Conservation (phyloP, 73 alveolate species). For the Paramecium sonneborni region DNA sequence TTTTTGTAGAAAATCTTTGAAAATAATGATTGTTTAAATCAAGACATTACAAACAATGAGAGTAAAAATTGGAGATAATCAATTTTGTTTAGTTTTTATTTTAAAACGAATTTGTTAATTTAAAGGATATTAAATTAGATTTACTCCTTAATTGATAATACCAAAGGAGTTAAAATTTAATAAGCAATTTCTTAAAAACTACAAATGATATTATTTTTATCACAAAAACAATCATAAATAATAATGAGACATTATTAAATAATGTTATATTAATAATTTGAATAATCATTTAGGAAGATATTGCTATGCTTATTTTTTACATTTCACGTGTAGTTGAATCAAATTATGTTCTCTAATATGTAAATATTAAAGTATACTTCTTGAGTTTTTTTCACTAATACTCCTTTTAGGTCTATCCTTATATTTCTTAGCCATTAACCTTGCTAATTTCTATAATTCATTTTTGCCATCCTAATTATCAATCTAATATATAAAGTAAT, state of each 20-base stretch:
- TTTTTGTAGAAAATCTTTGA: too few relatives aligned
- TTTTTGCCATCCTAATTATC: constrained; percentile 33
- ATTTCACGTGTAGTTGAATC: constrained; percentile 25
- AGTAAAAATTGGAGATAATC: too few relatives aligned
- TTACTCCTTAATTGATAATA: not conserved
- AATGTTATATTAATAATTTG: not conserved
- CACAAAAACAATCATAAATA: too few relatives aligned
- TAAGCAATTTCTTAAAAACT: not conserved
- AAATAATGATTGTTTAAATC: too few relatives aligned
- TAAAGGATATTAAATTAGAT: too few relatives aligned
- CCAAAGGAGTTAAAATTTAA: not conserved
- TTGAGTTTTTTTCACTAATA: not conserved
- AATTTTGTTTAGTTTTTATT: too few relatives aligned
- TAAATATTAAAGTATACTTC: not conserved
- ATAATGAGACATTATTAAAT: not conserved
- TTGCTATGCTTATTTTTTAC: constrained; percentile 5
- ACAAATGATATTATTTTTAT: too few relatives aligned
- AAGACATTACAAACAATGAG: too few relatives aligned
- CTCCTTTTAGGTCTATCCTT: constrained; percentile 38
- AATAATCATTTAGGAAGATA: constrained; percentile 8
- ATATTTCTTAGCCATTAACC: constrained; percentile 45
- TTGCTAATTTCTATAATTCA: constrained; percentile 37
- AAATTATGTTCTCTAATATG: not conserved
- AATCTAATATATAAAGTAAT: not conserved
- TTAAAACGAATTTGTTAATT: too few relatives aligned